Evolutionary conservation across 306 rosid species (phyloP), one percentile per base, ranked within the genome.

Genomic region (Cyamopsis tetragonoloba): DNA sequence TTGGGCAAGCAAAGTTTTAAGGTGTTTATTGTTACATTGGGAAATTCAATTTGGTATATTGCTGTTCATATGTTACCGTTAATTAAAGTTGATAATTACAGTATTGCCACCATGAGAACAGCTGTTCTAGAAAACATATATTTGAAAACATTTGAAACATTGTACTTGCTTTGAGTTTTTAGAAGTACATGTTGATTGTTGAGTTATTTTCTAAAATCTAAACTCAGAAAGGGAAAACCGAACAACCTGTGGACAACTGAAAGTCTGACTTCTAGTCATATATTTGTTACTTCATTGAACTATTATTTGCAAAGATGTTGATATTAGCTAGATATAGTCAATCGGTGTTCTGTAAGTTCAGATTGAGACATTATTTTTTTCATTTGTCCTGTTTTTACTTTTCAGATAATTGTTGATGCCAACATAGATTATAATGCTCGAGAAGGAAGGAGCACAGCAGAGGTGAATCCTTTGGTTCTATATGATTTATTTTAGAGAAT

Each of bases 371-470:
- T 14, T 61, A 39, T 67, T 46, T 55, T 70, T 20, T 28, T 30
- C 51, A 12, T n/a, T 57, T 72, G 67, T 74, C 63, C 2, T 13
- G 24, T 3, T 63, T 64, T 54, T 74, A 47, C 11, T 60, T 71
- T 74, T 78, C 83, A 95, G 99, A 71, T 80, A 79, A 66, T 76
- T 63, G 86, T 85, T 47, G 95, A 91, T 77, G 92, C 84, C 61
- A 91, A 86, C 62, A 61, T 95, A 73, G 73, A 86, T 53, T 86
- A 95, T 74, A 80, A 91, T 87, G 84, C 96, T 70, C 89, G 92
- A 35, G 95, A 95, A 84, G 90, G 88, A 75, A 86, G 89, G 77
- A 88, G 96, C 88, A 83, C 91, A 8, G 86, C 83, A 11, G 95
- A 87, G 92, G 99, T 88, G 79, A 82, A 82, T 56, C 53, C 42